Percentiles rank a stretch among this genome's conserved stretches.
Conservation (phyloP, 345 rosid genomes). For the Conringia planisiliqua region DNA sequence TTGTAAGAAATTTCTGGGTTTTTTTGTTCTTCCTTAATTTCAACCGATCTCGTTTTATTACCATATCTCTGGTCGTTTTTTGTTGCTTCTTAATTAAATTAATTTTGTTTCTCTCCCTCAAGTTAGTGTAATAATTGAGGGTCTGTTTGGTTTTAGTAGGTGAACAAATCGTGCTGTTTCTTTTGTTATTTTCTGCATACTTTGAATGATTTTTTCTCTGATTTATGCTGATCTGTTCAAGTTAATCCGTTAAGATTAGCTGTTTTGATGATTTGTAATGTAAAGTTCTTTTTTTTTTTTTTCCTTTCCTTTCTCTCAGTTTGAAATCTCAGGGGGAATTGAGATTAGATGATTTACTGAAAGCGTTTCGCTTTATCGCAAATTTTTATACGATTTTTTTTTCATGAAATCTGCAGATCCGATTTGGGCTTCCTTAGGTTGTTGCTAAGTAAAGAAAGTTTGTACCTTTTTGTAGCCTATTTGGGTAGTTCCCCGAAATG, state of each 20-base stretch:
- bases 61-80: neutral
- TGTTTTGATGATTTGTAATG: slow-evolving; percentile 10
- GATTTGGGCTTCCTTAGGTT: slow-evolving; percentile 13
- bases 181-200: slow-evolving; percentile 7
- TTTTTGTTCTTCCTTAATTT: slow-evolving; percentile 2
- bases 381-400: neutral
- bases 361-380: slow-evolving; percentile 6
- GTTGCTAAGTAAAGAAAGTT: slow-evolving; percentile 25
- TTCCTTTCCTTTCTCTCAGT: neutral
- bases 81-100: neutral
- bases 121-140: slow-evolving; percentile 25
- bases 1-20: slow-evolving; percentile 32
- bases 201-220: neutral
- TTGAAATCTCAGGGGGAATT: slow-evolving; percentile 21
- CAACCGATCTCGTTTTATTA: neutral
- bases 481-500: slow-evolving; percentile 37
- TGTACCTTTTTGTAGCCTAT: slow-evolving; percentile 22
- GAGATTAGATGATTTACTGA: neutral
- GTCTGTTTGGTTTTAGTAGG: slow-evolving; percentile 28
- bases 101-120: neutral
- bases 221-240: slow-evolving; percentile 40
- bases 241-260: slow-evolving; percentile 24
- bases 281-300: slow-evolving; percentile 9
- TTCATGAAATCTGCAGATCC: slow-evolving; percentile 25
- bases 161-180: slow-evolving; percentile 28